Conservation (phyloP, 148 eudicot genomes). For the Selenicereus undatus region DNA sequence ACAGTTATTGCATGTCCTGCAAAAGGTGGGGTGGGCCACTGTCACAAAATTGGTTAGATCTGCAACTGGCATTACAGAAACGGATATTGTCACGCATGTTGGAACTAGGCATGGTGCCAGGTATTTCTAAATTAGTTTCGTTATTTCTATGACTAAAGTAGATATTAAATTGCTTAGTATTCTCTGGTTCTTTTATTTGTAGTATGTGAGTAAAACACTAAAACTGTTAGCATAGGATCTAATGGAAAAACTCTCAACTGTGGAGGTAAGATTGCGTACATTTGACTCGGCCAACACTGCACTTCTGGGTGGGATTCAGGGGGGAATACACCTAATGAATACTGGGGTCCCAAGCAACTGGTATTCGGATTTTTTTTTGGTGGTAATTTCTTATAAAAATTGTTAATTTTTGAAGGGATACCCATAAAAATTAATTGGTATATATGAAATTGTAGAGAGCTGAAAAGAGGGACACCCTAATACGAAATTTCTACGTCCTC, state of each 20-base stretch:
- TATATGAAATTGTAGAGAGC: no score
- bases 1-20: slow-evolving; percentile 12
- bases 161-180: not conserved
- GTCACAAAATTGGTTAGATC: slow-evolving; percentile 85
- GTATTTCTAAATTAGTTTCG: slow-evolving; percentile 32
- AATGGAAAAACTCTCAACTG: not conserved
- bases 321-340: not conserved
- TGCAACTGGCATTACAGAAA: slow-evolving; percentile 77
- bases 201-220: not conserved
- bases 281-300: not conserved
- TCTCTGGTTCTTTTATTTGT: not conserved
- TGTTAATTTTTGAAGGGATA: no score
- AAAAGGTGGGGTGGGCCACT: slow-evolving; percentile 98
- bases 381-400: no score
- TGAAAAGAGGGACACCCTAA: no score
- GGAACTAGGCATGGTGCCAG: slow-evolving; percentile 97
- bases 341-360: no score
- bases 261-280: not conserved
- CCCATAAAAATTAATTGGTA: no score
- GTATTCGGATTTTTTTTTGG: no score
- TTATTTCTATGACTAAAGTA: not conserved
- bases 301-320: no score
- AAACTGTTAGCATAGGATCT: not conserved
- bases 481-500: no score
- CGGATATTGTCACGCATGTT: slow-evolving; percentile 78